phyloP scores from a whole-genome alignment of 2,329 filamentous ascomycete genomes.

The Aspergillus awamori region DNA sequence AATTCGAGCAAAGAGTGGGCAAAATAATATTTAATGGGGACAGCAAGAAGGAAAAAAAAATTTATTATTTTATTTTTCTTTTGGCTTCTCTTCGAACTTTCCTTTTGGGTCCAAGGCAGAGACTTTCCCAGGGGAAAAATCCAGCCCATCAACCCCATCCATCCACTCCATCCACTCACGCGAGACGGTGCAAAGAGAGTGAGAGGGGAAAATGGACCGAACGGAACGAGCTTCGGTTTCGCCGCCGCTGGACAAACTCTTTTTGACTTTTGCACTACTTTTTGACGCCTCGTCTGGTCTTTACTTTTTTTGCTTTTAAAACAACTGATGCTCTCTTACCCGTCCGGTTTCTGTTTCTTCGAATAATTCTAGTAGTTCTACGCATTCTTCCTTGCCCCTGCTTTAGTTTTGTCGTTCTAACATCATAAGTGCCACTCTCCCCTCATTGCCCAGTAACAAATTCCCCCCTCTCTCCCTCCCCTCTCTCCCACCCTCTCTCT shows the following conservation, averaged over 20 bases:
- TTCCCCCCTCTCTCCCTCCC: too few relatives aligned
- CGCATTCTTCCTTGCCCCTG: neutral
- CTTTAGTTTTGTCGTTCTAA: too few relatives aligned
- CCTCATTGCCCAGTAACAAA: too few relatives aligned
- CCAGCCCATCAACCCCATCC: slow-evolving; percentile 2
- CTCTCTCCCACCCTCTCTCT: too few relatives aligned
- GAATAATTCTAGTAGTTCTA: neutral
- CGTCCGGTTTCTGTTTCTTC: neutral
- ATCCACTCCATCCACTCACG: neutral
- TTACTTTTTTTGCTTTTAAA: neutral
- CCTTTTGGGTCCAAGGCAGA: slow-evolving; percentile 7
- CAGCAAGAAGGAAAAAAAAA: slow-evolving; percentile 11
- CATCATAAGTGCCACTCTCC: too few relatives aligned
- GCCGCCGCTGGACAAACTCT: neutral
- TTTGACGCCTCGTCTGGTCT: neutral
- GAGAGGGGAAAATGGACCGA: neutral
- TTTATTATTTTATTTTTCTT: slow-evolving; percentile 22
- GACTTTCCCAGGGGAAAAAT: slow-evolving; percentile 6
- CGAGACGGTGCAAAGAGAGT: neutral
- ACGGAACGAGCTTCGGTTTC: neutral
- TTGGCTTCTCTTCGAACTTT: slow-evolving; percentile 15
- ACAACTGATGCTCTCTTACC: neutral
- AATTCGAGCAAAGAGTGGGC: neutral
- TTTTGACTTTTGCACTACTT: too few relatives aligned
- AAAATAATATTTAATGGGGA: neutral